Conservation (phyloP, 805 yeast genomes). For the Naumovozyma castellii region DNA sequence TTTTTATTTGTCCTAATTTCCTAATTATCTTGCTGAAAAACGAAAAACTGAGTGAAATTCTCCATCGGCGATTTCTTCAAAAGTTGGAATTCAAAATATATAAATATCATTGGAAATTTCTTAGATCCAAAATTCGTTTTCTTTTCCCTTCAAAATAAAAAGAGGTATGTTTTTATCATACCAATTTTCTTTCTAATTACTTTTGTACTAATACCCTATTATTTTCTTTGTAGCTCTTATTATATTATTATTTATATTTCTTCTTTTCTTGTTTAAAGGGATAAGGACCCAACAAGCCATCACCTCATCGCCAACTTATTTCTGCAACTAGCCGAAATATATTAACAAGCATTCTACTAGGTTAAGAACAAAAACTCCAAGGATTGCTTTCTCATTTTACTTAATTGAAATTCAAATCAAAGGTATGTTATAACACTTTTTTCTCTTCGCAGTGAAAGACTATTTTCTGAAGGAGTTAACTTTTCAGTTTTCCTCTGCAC, state of each 20-base stretch:
- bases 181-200: slow-evolving; percentile 13
- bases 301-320: background rate
- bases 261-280: background rate
- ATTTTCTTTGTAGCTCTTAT: background rate
- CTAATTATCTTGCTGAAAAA: background rate
- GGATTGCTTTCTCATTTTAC: no score
- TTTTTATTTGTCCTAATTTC: background rate
- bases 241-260: no score
- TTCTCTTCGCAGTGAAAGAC: no score
- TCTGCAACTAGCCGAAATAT: background rate
- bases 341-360: background rate
- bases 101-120: slow-evolving; percentile 10
- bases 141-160: slow-evolving; percentile 1
- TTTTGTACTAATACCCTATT: slow-evolving; percentile 1
- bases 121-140: background rate
- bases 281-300: background rate
- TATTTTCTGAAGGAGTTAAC: background rate
- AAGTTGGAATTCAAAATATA: slow-evolving; percentile 3
- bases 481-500: background rate
- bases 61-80: background rate
- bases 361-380: background rate
- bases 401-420: no score
- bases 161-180: slow-evolving; percentile 12
- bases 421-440: background rate
- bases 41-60: background rate